These are phyloP conservation scores for Kwoniella shivajii DNA, from an alignment of 1,284 basidiomycete genomes.

Conservation along the genomic window DNA sequence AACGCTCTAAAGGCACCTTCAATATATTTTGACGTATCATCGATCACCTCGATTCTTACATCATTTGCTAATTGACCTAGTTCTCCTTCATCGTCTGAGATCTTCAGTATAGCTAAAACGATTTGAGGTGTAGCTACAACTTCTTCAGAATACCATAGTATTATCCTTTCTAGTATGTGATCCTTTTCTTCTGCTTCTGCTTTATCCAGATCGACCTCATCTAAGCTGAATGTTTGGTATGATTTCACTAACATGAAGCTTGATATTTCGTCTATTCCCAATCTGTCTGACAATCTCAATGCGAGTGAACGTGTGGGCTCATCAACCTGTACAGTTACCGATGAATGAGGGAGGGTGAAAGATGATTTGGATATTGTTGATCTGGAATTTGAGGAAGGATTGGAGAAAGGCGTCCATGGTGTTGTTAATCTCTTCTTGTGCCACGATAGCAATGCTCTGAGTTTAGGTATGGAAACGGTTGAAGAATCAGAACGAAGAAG, in stretches of 20 bases:
- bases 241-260: constrained; percentile 35
- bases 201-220: constrained; percentile 4
- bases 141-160: constrained; percentile 44
- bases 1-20: constrained; percentile 45
- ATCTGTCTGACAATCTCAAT: constrained; percentile 24
- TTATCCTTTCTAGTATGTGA: constrained; percentile 30
- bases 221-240: constrained; percentile 36
- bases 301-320: constrained; percentile 24
- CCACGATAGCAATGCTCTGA: constrained; percentile 28
- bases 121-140: constrained; percentile 38
- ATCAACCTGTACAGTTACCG: constrained; percentile 27
- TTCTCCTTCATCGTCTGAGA: constrained; percentile 16
- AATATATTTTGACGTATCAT: constrained; percentile 36
- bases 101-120: constrained; percentile 28
- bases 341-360: constrained; percentile 25
- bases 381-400: constrained; percentile 18
- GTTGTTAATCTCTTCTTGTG: constrained; percentile 30
- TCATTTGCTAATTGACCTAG: constrained; percentile 28
- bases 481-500: constrained; percentile 32
- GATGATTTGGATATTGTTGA: constrained; percentile 18
- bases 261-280: constrained; percentile 31
- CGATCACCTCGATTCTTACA: constrained; percentile 27
- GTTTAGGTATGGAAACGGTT: constrained; percentile 27
- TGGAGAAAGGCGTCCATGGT: constrained; percentile 37
- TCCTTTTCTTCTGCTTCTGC: constrained; percentile 27